Percentiles rank a stretch among this genome's conserved stretches.
Conservation (phyloP, 352 stramenopile species). For the Phytophthora pini region DNA sequence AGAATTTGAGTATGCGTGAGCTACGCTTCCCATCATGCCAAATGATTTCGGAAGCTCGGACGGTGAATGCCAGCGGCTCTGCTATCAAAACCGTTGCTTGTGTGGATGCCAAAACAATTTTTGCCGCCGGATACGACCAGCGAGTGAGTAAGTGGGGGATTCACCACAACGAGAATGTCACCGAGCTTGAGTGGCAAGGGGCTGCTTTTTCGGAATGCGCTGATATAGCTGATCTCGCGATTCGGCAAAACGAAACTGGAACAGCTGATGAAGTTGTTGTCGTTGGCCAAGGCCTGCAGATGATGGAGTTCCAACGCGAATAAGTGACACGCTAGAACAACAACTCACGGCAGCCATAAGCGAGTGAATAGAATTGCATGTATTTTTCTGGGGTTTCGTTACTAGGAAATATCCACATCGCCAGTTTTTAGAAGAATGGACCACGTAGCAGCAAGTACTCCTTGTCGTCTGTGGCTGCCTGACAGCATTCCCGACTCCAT, state of each 20-base stretch:
- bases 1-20: conserved; percentile 62
- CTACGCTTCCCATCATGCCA: conserved; percentile 45
- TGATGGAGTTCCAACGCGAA: conserved; percentile 46
- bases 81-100: conserved; percentile 78
- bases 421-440: conserved; percentile 41
- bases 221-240: conserved; percentile 74
- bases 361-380: conserved; percentile 44
- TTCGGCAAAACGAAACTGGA: conserved; percentile 24
- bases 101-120: conserved; percentile 47
- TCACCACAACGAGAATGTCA: conserved; percentile 4
- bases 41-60: conserved; percentile 37
- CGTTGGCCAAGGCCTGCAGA: conserved; percentile 83
- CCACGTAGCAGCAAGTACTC: conserved; percentile 38
- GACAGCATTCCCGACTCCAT: conserved; percentile 9
- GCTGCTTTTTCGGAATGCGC: conserved; percentile 80
- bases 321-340: conserved; percentile 3
- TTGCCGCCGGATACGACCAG: conserved; percentile 86
- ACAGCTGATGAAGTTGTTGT: conserved; percentile 53
- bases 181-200: conserved; percentile 55
- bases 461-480: conserved; percentile 25
- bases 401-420: conserved; percentile 44
- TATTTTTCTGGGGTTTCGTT: conserved; percentile 46
- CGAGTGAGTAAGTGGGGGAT: conserved; percentile 78
- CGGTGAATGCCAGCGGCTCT: conserved; percentile 78
- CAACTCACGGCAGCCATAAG: conserved; percentile 3